Conservation (phyloP, 1,284 basidiomycete species). For the Rhodotorula glutinis region DNA sequence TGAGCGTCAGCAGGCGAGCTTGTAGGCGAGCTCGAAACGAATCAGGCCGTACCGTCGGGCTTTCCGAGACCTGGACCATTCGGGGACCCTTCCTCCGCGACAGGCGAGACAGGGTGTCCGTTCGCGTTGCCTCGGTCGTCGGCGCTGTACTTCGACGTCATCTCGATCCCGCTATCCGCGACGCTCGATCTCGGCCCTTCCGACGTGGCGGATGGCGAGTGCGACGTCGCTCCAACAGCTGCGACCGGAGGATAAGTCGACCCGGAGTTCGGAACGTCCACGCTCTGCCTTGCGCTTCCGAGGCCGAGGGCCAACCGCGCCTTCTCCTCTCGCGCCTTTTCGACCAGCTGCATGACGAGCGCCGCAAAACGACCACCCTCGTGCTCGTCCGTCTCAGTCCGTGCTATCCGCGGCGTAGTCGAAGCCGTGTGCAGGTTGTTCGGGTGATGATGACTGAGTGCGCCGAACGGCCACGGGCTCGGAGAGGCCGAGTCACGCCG, state of each 20-base stretch:
- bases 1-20: background rate
- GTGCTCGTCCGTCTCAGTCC: background rate
- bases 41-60: no score
- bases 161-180: slow-evolving; percentile 22
- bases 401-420: background rate
- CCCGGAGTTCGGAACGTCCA: background rate
- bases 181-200: slow-evolving; percentile 4
- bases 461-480: slow-evolving; percentile 4
- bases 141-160: slow-evolving; percentile 11
- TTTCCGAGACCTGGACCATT: background rate
- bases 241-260: background rate
- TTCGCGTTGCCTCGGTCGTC: background rate
- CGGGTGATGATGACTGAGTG: background rate
- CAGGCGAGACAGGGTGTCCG: background rate
- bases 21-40: no score
- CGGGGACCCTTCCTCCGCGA: background rate
- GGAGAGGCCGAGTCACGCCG: slow-evolving; percentile 11
- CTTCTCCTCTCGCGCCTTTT: slow-evolving; percentile 37
- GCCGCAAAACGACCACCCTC: slow-evolving; percentile 24
- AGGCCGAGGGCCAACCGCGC: slow-evolving; percentile 23
- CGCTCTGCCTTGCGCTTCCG: background rate
- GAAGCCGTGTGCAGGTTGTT: background rate
- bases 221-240: background rate
- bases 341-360: slow-evolving; percentile 32
- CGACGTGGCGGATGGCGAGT: background rate